Evolutionary conservation across 2,329 filamentous ascomycete species (phyloP), one percentile per base, ranked within the genome.

Genomic region (Ophiostoma montium): DNA sequence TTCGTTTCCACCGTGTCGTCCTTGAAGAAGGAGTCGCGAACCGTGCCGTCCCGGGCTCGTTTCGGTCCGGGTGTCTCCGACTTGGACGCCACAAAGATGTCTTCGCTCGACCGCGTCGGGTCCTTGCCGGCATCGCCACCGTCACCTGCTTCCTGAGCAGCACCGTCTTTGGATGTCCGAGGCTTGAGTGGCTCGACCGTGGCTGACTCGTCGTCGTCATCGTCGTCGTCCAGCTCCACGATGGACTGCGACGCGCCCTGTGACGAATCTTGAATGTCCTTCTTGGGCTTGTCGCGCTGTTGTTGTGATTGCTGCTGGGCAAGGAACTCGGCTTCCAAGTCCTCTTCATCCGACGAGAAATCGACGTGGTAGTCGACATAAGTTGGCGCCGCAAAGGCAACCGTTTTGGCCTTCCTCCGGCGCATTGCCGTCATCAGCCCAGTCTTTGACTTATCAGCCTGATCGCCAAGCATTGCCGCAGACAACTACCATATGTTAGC

Each of bases 1-100:
- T 94, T 88, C 3, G 92, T 95, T 65, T 96, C 92, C 35, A 87
- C 84, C 31, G 79, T 87, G 60, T 98, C 90, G 60, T 96, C 92
- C 64, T 88, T 94, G 72, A 95, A 95, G 71, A 96, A 95, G 1
- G 90, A 95, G 65, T 96, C 90, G 55, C 90, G 78, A 41, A 95
- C 76, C 19, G 85, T 90, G 38, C 88, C 88, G 57, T 94, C 94
- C 55, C 83, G 79, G 33, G 86, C 88, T 61, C 82, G 78, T 61
- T 72, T 74, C 2, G 69, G 66, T 2, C 68, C 67, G 1, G 56
- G 57, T 3, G 38, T 75, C 69, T 50, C 71, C 2, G 64, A 58
- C 53, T 71, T 78, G 43, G 63, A 55, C 9, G 54, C 67, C 44
- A 79, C 76, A 50, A 82, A 74, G 3, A 77, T 74, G 42, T 90